A percentile compares a stretch with the other conserved stretches of the same genome.
Evolutionary conservation across 495 filamentous ascomycete species (phyloP).

Genomic region (Halenospora varia): DNA sequence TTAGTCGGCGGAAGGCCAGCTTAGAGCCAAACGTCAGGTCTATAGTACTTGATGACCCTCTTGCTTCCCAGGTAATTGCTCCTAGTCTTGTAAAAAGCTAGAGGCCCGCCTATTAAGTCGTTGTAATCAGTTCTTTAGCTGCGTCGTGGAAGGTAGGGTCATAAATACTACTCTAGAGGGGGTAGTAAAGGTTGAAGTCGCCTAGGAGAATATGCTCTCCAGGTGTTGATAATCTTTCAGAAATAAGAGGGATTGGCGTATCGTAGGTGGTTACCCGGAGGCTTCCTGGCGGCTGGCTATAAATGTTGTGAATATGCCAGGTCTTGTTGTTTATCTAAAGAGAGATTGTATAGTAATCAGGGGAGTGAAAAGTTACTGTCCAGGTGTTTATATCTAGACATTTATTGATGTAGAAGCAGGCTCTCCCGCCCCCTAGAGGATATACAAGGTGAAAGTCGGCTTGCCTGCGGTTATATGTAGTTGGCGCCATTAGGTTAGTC

Average conservation of each 20-base stretch:
- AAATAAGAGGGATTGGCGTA: neutral
- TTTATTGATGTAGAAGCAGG: neutral
- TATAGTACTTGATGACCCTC: too few relatives aligned
- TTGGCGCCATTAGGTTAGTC: neutral
- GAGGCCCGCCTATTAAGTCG: too few relatives aligned
- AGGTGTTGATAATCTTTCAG: neutral
- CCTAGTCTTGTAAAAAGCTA: too few relatives aligned
- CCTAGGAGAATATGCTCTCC: conserved; percentile 3
- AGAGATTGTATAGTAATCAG: neutral
- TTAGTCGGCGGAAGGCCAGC: too few relatives aligned
- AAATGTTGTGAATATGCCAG: neutral
- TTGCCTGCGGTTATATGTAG: conserved; percentile 1
- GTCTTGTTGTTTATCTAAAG: neutral
- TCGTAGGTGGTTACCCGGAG: neutral
- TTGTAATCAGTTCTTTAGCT: too few relatives aligned
- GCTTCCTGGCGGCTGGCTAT: neutral
- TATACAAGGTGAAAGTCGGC: neutral
- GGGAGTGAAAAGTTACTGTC: neutral
- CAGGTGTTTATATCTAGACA: neutral
- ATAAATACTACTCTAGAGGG: neutral
- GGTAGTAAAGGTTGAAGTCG: conserved; percentile 9
- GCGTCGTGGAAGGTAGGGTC: too few relatives aligned
- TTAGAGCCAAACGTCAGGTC: too few relatives aligned
- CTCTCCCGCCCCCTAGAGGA: too few relatives aligned
- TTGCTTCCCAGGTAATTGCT: too few relatives aligned